Evolutionary conservation across 2,329 filamentous ascomycete species (phyloP).

Genomic region (Furcasterigmium sp.): DNA sequence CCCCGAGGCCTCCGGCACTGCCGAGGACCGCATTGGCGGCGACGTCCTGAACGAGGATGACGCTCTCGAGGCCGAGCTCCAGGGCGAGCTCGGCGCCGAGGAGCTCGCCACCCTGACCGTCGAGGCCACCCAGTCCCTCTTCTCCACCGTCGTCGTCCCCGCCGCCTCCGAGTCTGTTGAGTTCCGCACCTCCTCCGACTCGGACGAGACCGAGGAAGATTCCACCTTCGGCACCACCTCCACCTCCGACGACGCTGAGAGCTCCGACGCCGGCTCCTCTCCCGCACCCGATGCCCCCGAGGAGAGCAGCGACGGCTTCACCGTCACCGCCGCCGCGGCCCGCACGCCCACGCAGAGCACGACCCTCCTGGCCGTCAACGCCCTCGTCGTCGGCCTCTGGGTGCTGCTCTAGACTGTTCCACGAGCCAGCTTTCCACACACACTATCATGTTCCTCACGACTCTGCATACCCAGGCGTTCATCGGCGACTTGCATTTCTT

Average conservation of each 20-base stretch:
- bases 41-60: no score
- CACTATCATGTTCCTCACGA: neutral
- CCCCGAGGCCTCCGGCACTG: neutral
- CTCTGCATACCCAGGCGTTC: neutral
- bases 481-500: neutral
- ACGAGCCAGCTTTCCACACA: neutral
- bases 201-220: neutral
- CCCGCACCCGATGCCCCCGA: neutral
- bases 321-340: neutral
- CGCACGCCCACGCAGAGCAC: neutral
- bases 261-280: neutral
- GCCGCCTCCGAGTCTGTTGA: neutral
- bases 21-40: no score
- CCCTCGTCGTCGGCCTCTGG: neutral
- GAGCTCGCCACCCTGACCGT: neutral
- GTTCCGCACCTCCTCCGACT: neutral
- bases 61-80: no score
- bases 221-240: neutral
- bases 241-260: neutral
- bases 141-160: neutral
- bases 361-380: neutral
- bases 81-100: neutral
- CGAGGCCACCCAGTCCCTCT: no score
- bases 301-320: neutral
- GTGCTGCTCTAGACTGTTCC: neutral